A percentile compares a stretch with the other conserved stretches of the same genome.
Evolutionary conservation across 2,329 filamentous ascomycete genomes (phyloP).

Genomic region (Cladosporium sp.): DNA sequence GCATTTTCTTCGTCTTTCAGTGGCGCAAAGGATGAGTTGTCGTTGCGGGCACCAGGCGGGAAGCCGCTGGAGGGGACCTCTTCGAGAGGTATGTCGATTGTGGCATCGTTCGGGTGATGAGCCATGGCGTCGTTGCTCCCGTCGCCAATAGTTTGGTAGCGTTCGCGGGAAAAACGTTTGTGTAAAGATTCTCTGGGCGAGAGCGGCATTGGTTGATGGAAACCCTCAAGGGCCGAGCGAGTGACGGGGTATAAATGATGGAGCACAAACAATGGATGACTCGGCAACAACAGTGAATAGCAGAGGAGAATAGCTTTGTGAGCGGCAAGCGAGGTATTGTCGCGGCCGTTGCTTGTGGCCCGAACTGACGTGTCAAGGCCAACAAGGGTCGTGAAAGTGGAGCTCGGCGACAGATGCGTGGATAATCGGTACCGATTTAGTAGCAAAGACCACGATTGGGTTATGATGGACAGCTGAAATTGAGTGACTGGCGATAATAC

Average conservation of each 20-base stretch:
- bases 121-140: constrained; percentile 28
- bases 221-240: constrained; percentile 11
- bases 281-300: constrained; percentile 3
- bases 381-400: constrained; percentile 11
- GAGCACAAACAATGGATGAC: background rate
- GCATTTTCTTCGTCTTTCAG: constrained; percentile 24
- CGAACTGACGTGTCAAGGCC: constrained; percentile 9
- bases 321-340: background rate
- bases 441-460: constrained; percentile 12
- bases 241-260: background rate
- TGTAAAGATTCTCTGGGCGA: constrained; percentile 17
- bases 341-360: constrained; percentile 1
- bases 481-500: background rate
- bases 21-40: constrained; percentile 37
- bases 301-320: background rate
- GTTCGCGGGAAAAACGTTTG: constrained; percentile 35
- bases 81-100: constrained; percentile 63
- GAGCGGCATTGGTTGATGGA: constrained; percentile 10
- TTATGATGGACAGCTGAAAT: background rate
- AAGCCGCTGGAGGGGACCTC: constrained; percentile 49
- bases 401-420: background rate
- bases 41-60: constrained; percentile 37
- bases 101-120: constrained; percentile 46
- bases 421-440: constrained; percentile 8
- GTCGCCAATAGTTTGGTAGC: constrained; percentile 29